Evolutionary conservation across 139 green algal species (phyloP), one percentile per base, ranked within the genome.

Genomic region (Yamagishiella unicocca): DNA sequence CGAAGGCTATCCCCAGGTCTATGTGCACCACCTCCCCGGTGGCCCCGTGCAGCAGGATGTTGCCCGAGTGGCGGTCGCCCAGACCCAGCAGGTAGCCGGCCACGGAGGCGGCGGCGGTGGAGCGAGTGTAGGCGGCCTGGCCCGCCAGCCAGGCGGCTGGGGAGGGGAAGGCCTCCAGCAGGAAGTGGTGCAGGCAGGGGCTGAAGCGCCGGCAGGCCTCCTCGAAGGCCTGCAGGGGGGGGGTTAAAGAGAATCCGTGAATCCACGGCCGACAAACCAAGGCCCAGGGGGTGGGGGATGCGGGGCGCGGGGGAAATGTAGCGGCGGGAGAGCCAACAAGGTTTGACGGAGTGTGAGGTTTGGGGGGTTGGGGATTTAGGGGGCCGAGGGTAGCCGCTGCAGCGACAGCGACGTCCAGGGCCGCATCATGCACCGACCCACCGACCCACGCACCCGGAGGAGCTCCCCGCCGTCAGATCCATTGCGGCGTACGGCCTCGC

Each of bases 1-100:
- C 98, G 89, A 99, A 99, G 0, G 98, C 98, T 8, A 99, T 94
- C 43, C 98, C 98, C 64, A 99, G 95, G 93, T 99, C 98, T 45
- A 99, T 99, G 93, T 99, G 98, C 86, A 99, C 94, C 66, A 99
- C 95, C 88, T 97, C 96, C 5, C 95, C 97, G 21, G 93, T 97
- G 62, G 61, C 42, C 24, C 84, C 82, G 81, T 99, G 91, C 29
- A 99, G 84, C 75, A 99, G 94, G 50, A 99, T 98, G 93, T 99
- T 99, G 88, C 91, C 89, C 17, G 72, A 88, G 93, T 99, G 98
- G 2, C 98, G 91, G 89, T 99, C 95, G 0, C 96, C 97, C 75
- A 99, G 92, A 4, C 98, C 98, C 31, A 45, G 99, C 95, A 99
- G 88, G 91, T 98, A 97, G 5, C 98, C 96, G 7, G 89, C 93